Evolutionary conservation across 805 yeast species (phyloP), one percentile per base, ranked within the genome.

Genomic region (Saccharomycopsis sp.): DNA sequence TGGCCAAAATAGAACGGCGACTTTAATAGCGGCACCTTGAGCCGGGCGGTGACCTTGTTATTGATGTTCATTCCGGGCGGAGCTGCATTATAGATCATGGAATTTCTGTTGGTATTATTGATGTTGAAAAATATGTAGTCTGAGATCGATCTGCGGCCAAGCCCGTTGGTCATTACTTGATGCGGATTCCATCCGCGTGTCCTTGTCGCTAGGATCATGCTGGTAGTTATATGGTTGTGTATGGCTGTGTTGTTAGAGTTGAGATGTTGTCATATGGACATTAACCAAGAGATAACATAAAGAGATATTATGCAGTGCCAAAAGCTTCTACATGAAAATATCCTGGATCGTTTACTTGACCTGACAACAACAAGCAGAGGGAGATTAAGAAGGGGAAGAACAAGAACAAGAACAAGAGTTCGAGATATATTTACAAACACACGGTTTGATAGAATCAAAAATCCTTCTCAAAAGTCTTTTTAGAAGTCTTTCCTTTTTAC

Each of bases 1-100:
- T 92, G 96, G 2, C 99, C 99, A 34, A 89, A 49, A 67, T 83
- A 85, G 1, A 82, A 75, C 17, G 96, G 94, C 3, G 86, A 84
- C 64, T 81, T 84, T 24, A 79, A 56, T 53, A 70, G 57, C 24
- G 67, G 66, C 14, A 69, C 63, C 52, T 65, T 67, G 25, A 69
- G 58, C 12, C 63, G 58, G 23, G 64, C 64, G 42, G 55, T 20
- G 29, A 54, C 17, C 22, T 44, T 54, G 15, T 47, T 53, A n/a
- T 57, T 53, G 9, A 34, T 56, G 19, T 23, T 41, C 14, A 52
- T 54, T 7, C 34, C 38, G n/a, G 29, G 47, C 22, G 44, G 58
- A 34, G 25, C 24, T 1, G 57, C 19, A n/a, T 44, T 23, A 34
- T 17, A 41, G 19, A 44, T 44, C 49, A 44, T 44, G 22, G 49